Conservation (phyloP, 2,329 filamentous ascomycete species). For the Scedosporium minutisporum region DNA sequence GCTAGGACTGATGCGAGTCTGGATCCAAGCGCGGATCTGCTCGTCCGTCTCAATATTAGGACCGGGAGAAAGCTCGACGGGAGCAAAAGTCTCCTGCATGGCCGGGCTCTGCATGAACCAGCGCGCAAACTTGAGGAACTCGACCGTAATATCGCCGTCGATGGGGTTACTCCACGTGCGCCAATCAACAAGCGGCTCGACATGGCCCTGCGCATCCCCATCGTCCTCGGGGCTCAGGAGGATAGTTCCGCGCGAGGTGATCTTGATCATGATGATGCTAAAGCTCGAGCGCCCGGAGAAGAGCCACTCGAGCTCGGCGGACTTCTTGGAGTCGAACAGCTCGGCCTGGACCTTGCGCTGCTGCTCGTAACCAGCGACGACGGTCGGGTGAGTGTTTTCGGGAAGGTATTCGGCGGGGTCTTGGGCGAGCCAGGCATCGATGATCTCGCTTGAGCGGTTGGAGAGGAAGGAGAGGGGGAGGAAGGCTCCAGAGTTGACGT, state of each 20-base stretch:
- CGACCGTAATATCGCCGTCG: constrained; percentile 37
- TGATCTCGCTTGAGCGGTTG: constrained; percentile 12
- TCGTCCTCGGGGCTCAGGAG: constrained; percentile 35
- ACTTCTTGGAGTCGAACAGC: constrained; percentile 12
- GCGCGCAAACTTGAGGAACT: constrained; percentile 27
- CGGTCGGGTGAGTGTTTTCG: constrained; percentile 7
- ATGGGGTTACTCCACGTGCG: constrained; percentile 35
- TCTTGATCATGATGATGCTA: constrained; percentile 18
- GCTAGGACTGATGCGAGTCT: constrained; percentile 8
- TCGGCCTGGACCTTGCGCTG: constrained; percentile 12
- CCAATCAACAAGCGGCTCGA: constrained; percentile 39
- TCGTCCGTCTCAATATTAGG: constrained; percentile 19
- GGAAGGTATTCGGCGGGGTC: constrained; percentile 15
- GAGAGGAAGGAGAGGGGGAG: constrained; percentile 14
- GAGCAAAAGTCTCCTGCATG: constrained; percentile 21
- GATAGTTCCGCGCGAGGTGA: constrained; percentile 42
- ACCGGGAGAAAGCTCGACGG: constrained; percentile 26
- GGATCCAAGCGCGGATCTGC: constrained; percentile 13
- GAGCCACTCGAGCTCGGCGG: constrained; percentile 16
- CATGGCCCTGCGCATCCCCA: constrained; percentile 21
- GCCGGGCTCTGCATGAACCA: constrained; percentile 20
- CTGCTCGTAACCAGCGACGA: constrained; percentile 13
- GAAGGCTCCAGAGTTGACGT: constrained; percentile 12
- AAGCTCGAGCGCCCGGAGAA: constrained; percentile 9
- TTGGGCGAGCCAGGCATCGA: constrained; percentile 13